Base-by-base conservation (phyloP, 495 filamentous ascomycete genomes). In the Daldinia vernicosa region DNA sequence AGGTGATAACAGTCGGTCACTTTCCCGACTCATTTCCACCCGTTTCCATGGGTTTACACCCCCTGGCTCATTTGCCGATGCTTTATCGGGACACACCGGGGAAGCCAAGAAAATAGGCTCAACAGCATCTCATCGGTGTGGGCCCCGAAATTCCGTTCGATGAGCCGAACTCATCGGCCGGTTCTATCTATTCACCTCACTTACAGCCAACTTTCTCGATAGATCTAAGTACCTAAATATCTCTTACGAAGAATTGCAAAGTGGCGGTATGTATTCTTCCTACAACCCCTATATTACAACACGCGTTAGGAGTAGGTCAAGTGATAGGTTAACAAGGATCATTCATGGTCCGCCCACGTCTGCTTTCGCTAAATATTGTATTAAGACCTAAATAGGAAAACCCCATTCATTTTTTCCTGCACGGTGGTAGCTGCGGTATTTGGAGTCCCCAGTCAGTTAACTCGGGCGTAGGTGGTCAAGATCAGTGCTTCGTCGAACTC, bases 61-160 rank as follows among this genome's bases (percentile, higher is more conserved):
- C 26, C 64, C 53, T 53, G 14, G 33, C 55, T 61, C 47, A 60
- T 68, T 72, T 30, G 59, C 70, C 60, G 55, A 64, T 32, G 26
- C 14, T 26, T 55, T 50, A 30, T 63, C 70, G 64, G 70, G 50
- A 52, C 70, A 68, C 50, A 65, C 60, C 70, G 70, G 70, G 51
- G 60, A 68, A 68, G 70, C 65, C 70, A 72, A 72, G 60, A 65
- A 68, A 65, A 51, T 50, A 52, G 22, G 17, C 54, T 60, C 26
- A 43, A 72, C 70, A 64, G 24, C 70, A 72, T 35, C 60, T 60
- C 60, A 55, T 65, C 64, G 64, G 64, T 52, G 70, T 72, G 69
- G 69, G 69, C 60, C 69, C 69, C 69, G 69, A 71, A 63, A 60
- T 60, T 27, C 59, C 64, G 59, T 27, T 59, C 26, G 28, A 17